phyloP scores from a whole-genome alignment of 2,329 filamentous ascomycete genomes.

The Alternaria sp. region DNA sequence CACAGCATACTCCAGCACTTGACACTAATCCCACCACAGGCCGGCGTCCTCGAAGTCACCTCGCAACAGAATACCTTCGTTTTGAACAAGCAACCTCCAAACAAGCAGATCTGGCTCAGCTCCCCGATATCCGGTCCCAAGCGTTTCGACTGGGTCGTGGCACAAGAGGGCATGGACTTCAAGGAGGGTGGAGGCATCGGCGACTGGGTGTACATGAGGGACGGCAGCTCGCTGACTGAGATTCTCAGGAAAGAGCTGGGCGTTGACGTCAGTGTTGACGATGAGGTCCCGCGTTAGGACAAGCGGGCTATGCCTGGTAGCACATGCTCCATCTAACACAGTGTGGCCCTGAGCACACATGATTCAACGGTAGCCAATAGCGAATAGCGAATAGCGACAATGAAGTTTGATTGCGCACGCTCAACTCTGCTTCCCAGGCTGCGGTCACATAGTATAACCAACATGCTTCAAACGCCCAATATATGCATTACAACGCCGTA shows the following conservation, averaged over 20 bases:
- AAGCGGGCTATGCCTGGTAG: background rate
- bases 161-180: slow-evolving; percentile 75
- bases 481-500: slow-evolving; percentile 24
- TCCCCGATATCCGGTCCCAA: slow-evolving; percentile 92
- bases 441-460: slow-evolving; percentile 8
- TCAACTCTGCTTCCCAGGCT: background rate
- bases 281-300: slow-evolving; percentile 40
- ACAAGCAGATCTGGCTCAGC: slow-evolving; percentile 96
- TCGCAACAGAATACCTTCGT: slow-evolving; percentile 79
- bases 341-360: background rate
- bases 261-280: slow-evolving; percentile 59
- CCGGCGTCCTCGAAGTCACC: slow-evolving; percentile 83
- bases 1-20: background rate
- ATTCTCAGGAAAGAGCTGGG: slow-evolving; percentile 80
- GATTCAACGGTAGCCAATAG: slow-evolving; percentile 8
- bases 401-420: slow-evolving; percentile 1
- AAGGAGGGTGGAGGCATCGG: slow-evolving; percentile 79
- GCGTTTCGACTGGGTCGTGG: slow-evolving; percentile 87
- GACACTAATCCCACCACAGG: slow-evolving; percentile 61
- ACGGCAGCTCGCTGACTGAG: slow-evolving; percentile 77
- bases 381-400: slow-evolving; percentile 7
- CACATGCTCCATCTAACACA: background rate
- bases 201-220: slow-evolving; percentile 87
- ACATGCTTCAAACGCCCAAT: slow-evolving; percentile 19
- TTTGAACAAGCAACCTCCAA: slow-evolving; percentile 97